Conservation (phyloP, 2,329 filamentous ascomycete species). For the Penicillium sp. region DNA sequence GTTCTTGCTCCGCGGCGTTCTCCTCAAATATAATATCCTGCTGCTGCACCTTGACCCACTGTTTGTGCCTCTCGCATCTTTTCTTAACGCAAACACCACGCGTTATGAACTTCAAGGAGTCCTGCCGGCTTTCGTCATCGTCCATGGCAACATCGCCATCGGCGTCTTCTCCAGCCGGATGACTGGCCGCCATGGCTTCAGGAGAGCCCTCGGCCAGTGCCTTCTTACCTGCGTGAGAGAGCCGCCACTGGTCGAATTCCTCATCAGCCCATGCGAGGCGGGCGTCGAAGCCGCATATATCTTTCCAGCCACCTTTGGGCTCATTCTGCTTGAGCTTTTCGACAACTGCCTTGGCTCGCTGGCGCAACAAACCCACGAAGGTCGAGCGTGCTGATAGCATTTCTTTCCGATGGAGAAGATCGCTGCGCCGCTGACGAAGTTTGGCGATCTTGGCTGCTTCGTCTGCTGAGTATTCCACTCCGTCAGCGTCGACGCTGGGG, state of each 20-base stretch:
- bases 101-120: constrained; percentile 28
- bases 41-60: constrained; percentile 44
- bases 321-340: constrained; percentile 42
- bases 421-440: constrained; percentile 29
- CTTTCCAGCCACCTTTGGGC: constrained; percentile 43
- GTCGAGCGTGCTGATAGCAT: constrained; percentile 39
- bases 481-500: constrained; percentile 25
- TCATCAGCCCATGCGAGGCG: constrained; percentile 45
- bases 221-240: constrained; percentile 33
- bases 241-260: constrained; percentile 44
- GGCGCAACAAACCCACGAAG: constrained; percentile 39
- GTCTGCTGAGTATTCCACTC: constrained; percentile 31
- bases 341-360: constrained; percentile 37
- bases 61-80: constrained; percentile 44
- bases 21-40: constrained; percentile 42
- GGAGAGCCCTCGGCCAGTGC: constrained; percentile 36
- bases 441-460: constrained; percentile 37
- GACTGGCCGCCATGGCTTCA: constrained; percentile 26
- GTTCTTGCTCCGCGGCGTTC: constrained; percentile 33
- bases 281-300: constrained; percentile 45
- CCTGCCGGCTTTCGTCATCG: constrained; percentile 19
- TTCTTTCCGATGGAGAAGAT: constrained; percentile 32
- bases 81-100: constrained; percentile 44
- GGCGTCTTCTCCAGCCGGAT: constrained; percentile 20
- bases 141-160: constrained; percentile 34